Conservation (phyloP, 257 asterid species). For the Forsythia suspensa region DNA sequence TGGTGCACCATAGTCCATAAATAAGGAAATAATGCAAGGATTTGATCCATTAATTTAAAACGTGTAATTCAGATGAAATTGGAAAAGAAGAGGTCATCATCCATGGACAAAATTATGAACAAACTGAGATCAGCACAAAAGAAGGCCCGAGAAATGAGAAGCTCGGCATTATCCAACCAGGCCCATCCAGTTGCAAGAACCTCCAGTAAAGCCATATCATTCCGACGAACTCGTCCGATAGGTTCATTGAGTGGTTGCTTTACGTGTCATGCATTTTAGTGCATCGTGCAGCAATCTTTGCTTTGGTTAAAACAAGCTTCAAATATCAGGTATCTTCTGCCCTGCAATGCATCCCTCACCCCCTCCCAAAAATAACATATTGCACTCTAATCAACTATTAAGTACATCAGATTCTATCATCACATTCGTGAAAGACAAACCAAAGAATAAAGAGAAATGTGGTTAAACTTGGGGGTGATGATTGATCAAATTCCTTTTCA, state of each 20-base stretch:
- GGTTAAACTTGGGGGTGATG: background rate
- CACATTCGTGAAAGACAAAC: background rate
- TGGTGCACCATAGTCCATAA: background rate
- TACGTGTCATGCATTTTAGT: conserved; percentile 78
- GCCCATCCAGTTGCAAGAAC: conserved; percentile 39
- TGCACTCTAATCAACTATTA: background rate
- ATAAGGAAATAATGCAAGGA: background rate
- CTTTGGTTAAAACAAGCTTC: conserved; percentile 11
- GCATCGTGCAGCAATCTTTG: background rate
- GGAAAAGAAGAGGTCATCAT: conserved; percentile 94
- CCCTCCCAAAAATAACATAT: background rate
- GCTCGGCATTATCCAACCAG: conserved; percentile 50
- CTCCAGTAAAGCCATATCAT: conserved; percentile 56
- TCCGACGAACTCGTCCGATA: conserved; percentile 60
- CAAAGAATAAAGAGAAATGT: background rate
- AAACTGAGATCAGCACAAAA: conserved; percentile 82
- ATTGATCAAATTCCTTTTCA: background rate
- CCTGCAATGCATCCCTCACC: background rate
- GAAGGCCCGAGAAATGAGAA: conserved; percentile 91
- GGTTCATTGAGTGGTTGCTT: conserved; percentile 89
- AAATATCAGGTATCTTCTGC: conserved; percentile 34
- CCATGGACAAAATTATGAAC: conserved; percentile 90
- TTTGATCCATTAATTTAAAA: conserved; percentile 15
- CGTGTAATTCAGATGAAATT: conserved; percentile 67
- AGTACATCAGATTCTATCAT: background rate